Base-by-base conservation (phyloP, 306 rosid genomes). In the Betula pendula region DNA sequence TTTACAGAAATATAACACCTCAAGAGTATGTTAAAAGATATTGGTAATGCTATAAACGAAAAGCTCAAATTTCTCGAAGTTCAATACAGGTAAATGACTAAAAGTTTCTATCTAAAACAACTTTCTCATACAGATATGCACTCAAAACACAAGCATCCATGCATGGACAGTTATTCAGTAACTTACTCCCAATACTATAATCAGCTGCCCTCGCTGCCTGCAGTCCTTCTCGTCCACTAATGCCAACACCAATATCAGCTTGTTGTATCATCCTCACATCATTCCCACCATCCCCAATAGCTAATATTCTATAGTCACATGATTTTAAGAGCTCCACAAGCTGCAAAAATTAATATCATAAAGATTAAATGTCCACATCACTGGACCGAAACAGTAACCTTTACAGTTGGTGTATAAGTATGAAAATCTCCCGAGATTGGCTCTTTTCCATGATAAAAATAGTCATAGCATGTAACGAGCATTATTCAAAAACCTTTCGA, bases 131-230 rank as follows among this genome's bases (percentile, higher is more conserved):
- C 19, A 33, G 45, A 35, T 17, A 35, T 13, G 19, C 17, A 75
- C 56, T 69, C 70, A 78, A 72, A 49, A 50, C 52, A 50, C 80
- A 55, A 58, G 40, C 31, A 48, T 53, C 70, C 14, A 52, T 62
- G 70, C 77, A 76, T 40, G 38, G 60, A 80, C 35, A 68, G 42
- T 45, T 38, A 58, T 15, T 68, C 35, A n/a, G 48, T 17, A 74
- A 40, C 99, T 82, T 88, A 96, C 99, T 96, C 87, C 99, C 99
- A 67, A 92, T 84, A 59, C 98, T 92, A 82, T 96, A 96, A 88
- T 96, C 99, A 69, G 99, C 98, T 2, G 99, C 98, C 85, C 99
- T 92, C n/a, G 99, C 99, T 67, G 99, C 99, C 86, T 96, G 99
- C 83, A 92, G 85, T 81, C 99, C 99, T 88, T 96, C 99, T 84